Percentiles rank a stretch among this genome's conserved stretches.
Conservation (phyloP, 371 early-diverging fungal genomes). For the Rhizomucor pusillus region DNA sequence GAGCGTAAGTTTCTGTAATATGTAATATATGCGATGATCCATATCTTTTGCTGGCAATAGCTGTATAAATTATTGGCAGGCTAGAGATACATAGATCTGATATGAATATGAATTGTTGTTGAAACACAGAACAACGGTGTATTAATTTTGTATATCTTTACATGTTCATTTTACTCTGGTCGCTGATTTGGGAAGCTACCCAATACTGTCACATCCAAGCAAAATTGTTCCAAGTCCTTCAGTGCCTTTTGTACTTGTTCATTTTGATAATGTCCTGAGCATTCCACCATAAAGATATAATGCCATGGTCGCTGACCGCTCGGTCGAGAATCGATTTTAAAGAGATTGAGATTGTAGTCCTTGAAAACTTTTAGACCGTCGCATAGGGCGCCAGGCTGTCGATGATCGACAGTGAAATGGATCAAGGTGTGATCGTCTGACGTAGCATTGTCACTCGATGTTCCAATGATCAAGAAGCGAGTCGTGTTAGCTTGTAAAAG, state of each 20-base stretch:
- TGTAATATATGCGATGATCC: too few relatives aligned
- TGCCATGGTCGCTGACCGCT: conserved; percentile 83
- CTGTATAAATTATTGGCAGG: too few relatives aligned
- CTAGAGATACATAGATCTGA: too few relatives aligned
- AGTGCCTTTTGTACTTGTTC: conserved; percentile 62
- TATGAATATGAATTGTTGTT: too few relatives aligned
- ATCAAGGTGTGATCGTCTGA: conserved; percentile 78
- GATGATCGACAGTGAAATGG: conserved; percentile 86
- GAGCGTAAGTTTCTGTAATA: too few relatives aligned
- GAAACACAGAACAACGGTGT: too few relatives aligned
- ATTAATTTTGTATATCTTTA: too few relatives aligned
- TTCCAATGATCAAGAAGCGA: conserved; percentile 86
- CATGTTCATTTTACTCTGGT: conserved; percentile 35
- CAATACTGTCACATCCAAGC: conserved; percentile 73
- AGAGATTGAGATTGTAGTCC: conserved; percentile 76
- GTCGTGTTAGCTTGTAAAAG: conserved; percentile 76
- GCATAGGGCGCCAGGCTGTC: conserved; percentile 86
- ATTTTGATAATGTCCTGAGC: conserved; percentile 76
- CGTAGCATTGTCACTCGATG: conserved; percentile 68
- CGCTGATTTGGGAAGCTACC: conserved; percentile 84
- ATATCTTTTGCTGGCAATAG: too few relatives aligned
- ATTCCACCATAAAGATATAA: conserved; percentile 90
- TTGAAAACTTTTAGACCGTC: conserved; percentile 86
- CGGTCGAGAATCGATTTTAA: conserved; percentile 92
- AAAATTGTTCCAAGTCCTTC: conserved; percentile 63